Base-by-base conservation (phyloP, 176 grass and related monocot species). In the Stipa capillata region DNA sequence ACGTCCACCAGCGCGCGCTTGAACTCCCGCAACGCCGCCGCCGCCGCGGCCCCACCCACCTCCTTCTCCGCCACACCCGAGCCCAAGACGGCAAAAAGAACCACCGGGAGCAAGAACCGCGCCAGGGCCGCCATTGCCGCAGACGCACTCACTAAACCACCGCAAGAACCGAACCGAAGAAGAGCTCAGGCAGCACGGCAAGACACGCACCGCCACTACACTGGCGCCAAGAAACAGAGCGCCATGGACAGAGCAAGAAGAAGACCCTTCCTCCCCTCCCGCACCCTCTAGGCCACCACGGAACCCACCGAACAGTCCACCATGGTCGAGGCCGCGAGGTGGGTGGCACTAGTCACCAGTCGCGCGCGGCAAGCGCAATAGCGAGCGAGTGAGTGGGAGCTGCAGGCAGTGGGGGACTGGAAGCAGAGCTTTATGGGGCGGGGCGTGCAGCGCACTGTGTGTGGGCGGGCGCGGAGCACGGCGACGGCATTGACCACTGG, bases 1-100 rank as follows among this genome's bases (percentile, higher is more conserved):
- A 80, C 67, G 81, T 93, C 96, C n/a, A 64, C 4, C 63, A 99
- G 70, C 50, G 81, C 69, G 56, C 42, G 6, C 79, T 91, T 95
- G 84, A 99, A 93, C 78, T 87, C 70, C 56, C 53, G 45, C 48
- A 99, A 81, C 49, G 85, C 61, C 58, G 70, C 56, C 68, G 32
- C 18, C 65, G n/a, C 79, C n/a, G n/a, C n/a, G n/a, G n/a, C 54
- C 27, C 65, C 43, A 42, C 37, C 6, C 15, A 24, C 6, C 48
- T 1, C 32, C 4, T 23, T 64, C 20, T 14, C 15, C 23, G 48
- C 8, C 15, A 36, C 4, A 24, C 33, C 25, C 8, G 74, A 36
- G 13, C 23, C 34, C 23, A 58, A 8, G 20, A 43, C 18, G 15
- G 69, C 69, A 13, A 89, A 7, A 20, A 81, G 23, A n/a, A 65